These are phyloP conservation scores for Saksenaea vasiformis DNA, from an alignment of 371 early-diverging fungal species.

Conservation along the genomic window DNA sequence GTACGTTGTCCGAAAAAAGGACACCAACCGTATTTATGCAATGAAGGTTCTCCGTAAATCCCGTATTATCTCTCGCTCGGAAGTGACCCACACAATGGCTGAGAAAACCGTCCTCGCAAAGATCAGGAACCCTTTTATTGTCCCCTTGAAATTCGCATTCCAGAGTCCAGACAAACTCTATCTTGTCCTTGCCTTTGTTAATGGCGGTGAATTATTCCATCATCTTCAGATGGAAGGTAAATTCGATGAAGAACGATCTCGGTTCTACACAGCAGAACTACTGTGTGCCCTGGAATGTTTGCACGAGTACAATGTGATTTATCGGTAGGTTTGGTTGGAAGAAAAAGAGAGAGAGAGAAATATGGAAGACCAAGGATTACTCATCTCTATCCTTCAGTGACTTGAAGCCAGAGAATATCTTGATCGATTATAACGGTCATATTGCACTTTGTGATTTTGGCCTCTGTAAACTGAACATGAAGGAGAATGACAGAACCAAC, in stretches of 20 bases:
- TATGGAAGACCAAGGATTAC: too few relatives aligned
- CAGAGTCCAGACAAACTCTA: conserved; percentile 88
- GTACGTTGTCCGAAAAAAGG: conserved; percentile 93
- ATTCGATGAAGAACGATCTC: conserved; percentile 67
- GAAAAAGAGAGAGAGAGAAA: neutral
- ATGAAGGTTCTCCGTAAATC: conserved; percentile 96
- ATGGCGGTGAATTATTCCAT: conserved; percentile 94
- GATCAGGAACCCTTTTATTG: conserved; percentile 87
- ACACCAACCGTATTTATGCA: conserved; percentile 94
- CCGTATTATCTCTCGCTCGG: conserved; percentile 90
- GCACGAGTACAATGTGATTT: conserved; percentile 87
- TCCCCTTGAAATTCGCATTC: conserved; percentile 86
- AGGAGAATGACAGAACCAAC: conserved; percentile 88
- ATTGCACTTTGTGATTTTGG: conserved; percentile 98
- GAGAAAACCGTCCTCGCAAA: conserved; percentile 88
- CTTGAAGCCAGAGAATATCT: conserved; percentile 95
- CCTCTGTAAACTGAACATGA: conserved; percentile 95
- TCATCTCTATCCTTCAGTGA: conserved; percentile 55
- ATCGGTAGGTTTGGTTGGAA: conserved; percentile 52
- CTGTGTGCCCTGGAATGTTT: conserved; percentile 85
- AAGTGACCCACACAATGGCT: conserved; percentile 86
- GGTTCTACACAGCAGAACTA: conserved; percentile 77
- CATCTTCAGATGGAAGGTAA: conserved; percentile 83
- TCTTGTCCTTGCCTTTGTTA: conserved; percentile 90
- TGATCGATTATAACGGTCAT: conserved; percentile 95